Conservation (phyloP, 106 monocot genomes). For the Apostasia ramifera region DNA sequence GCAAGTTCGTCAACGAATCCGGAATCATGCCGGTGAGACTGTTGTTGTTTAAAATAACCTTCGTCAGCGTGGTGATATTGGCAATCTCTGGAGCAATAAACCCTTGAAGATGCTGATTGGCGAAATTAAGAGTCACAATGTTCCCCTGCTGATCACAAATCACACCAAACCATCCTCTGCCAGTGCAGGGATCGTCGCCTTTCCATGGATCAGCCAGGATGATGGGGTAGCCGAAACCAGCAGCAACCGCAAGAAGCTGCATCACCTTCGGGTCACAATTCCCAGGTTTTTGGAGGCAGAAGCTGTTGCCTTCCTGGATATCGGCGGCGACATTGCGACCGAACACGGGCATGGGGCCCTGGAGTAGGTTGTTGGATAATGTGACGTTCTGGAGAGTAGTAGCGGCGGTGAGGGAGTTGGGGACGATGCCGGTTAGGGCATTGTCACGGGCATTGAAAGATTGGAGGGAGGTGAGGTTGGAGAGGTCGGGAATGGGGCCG, state of each 20-base stretch:
- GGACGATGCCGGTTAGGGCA: slow-evolving; percentile 44
- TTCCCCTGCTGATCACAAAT: slow-evolving; percentile 42
- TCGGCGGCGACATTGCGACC: slow-evolving; percentile 15
- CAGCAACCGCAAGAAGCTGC: slow-evolving; percentile 29
- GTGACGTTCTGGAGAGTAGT: slow-evolving; percentile 23
- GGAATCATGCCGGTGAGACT: slow-evolving; percentile 60
- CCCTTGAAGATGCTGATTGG: slow-evolving; percentile 44
- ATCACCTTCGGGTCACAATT: slow-evolving; percentile 48
- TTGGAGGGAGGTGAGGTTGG: slow-evolving; percentile 20
- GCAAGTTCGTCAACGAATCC: slow-evolving; percentile 27
- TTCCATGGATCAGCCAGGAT: slow-evolving; percentile 42
- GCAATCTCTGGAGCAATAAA: slow-evolving; percentile 49
- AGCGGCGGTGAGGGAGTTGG: slow-evolving; percentile 26
- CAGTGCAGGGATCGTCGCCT: slow-evolving; percentile 69
- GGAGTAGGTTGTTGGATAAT: slow-evolving; percentile 59
- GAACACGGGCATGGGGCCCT: slow-evolving; percentile 58
- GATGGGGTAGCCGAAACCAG: slow-evolving; percentile 38
- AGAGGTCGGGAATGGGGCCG: slow-evolving; percentile 60
- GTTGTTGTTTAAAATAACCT: slow-evolving; percentile 45
- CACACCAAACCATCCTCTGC: slow-evolving; percentile 38
- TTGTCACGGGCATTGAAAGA: slow-evolving; percentile 58
- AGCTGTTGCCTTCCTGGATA: slow-evolving; percentile 19
- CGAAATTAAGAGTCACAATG: slow-evolving; percentile 42
- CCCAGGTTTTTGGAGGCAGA: slow-evolving; percentile 37
- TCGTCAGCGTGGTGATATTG: slow-evolving; percentile 35